Percentiles rank a stretch among this genome's conserved stretches.
These are phyloP conservation scores for Cyberlindnera maritima DNA, from an alignment of 805 yeast genomes.

Conservation along the genomic window DNA sequence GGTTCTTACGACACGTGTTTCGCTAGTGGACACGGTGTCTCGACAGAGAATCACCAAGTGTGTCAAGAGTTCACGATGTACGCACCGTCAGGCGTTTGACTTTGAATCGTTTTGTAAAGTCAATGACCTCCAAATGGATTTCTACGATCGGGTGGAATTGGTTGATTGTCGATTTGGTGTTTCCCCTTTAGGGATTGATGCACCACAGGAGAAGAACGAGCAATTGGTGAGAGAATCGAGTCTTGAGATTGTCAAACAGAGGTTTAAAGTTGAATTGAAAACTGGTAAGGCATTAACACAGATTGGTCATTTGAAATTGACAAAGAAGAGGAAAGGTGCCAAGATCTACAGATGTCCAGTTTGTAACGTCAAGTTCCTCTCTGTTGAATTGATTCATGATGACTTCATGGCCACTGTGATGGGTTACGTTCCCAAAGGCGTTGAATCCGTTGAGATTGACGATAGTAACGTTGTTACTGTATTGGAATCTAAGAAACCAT, in stretches of 20 bases:
- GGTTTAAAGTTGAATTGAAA: constrained; percentile 9
- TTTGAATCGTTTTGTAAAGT: constrained; percentile 13
- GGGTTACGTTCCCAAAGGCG: constrained; percentile 1
- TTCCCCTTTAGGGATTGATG: not conserved
- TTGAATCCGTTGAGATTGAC: constrained; percentile 15
- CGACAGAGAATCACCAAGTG: constrained; percentile 12
- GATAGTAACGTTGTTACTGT: constrained; percentile 12
- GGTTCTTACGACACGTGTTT: constrained; percentile 14
- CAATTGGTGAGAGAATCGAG: not conserved
- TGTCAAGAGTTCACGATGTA: constrained; percentile 17
- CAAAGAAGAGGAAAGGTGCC: constrained; percentile 8
- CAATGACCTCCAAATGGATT: not conserved
- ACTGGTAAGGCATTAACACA: not conserved
- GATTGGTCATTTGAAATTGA: constrained; percentile 9
- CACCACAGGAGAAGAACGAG: not conserved
- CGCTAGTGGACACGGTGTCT: constrained; percentile 19
- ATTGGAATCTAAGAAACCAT: constrained; percentile 3
- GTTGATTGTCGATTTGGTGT: constrained; percentile 3
- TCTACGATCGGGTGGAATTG: constrained; percentile 6
- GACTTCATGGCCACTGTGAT: constrained; percentile 20
- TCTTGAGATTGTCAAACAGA: constrained; percentile 1
- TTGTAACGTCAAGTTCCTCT: constrained; percentile 13
- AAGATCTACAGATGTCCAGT: constrained; percentile 17
- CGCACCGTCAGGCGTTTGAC: constrained; percentile 19
- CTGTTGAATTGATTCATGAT: constrained; percentile 19